Evolutionary conservation across 352 stramenopile genomes (phyloP), one percentile per base, ranked within the genome.

Genomic region (Phytophthora europaea): DNA sequence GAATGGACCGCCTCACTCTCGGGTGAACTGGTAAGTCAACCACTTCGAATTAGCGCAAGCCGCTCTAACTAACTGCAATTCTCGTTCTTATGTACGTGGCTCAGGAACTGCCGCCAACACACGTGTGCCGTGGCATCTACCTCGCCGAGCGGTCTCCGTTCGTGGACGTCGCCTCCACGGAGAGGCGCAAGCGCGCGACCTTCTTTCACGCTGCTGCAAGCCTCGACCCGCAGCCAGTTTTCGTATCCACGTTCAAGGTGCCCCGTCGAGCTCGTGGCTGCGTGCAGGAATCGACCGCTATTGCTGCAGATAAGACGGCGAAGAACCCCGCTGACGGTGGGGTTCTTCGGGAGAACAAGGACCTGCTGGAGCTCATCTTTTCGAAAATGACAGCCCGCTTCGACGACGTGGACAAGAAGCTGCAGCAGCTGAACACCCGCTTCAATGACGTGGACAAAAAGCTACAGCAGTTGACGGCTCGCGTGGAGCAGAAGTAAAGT

Each of bases 191-290:
- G 69, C 73, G 72, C 28, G 64, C 76, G 6, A 70, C 52, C 12
- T 91, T 91, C 58, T 89, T 89, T 54, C 73, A 83, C 48, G 78
- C 76, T 15, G 64, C 61, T 52, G 69, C 70, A 1, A 69, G 38
- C 10, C 50, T 65, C 4, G 79, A 80, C 10, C 69, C 71, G 2
- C 77, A 88, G 59, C 69, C 67, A 4, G 65, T 91, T 43, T 73
- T 80, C 6, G 45, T 91, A 28, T 85, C 76, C 61, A 85, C 78
- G 48, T 88, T 85, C 53, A 90, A 89, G 36, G 57, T 90, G 26
- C 82, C 81, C 38, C 73, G 73, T 9, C 76, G 78, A n/a, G 7
- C 20, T 2, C 70, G 26, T 16, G 18, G 33, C 33, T 60, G 23
- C n/a, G 28, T 15, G 16, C 23, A 66, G 52, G 55, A 65, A 51